Evolutionary conservation across 345 rosid species (phyloP).

Genomic region (Moricandia moricandioides): DNA sequence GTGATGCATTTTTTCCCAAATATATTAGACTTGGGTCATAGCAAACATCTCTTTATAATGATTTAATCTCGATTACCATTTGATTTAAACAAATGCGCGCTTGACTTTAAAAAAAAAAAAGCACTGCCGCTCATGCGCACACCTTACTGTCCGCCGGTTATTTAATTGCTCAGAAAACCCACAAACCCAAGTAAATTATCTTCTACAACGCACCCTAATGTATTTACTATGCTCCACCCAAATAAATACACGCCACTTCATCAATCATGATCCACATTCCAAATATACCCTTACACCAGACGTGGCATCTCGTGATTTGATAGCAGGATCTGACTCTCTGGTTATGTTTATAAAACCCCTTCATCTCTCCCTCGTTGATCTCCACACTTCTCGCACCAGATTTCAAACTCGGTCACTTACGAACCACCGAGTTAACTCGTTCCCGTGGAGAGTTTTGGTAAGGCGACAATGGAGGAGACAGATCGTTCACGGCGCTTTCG

Average conservation of each 20-base stretch:
- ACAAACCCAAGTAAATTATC: background rate
- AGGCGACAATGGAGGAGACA: constrained; percentile 37
- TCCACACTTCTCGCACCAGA: constrained; percentile 28
- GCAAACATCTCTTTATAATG: too few species aligned
- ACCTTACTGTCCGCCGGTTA: background rate
- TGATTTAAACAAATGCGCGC: too few species aligned
- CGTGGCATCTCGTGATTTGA: constrained; percentile 28
- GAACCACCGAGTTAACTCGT: constrained; percentile 29
- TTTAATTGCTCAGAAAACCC: constrained; percentile 27
- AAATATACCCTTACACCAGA: constrained; percentile 14
- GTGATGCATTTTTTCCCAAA: too few species aligned
- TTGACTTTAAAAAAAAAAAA: too few species aligned
- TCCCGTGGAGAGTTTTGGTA: background rate
- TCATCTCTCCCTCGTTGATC: constrained; percentile 12
- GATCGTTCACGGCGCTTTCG: constrained; percentile 77
- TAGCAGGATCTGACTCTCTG: constrained; percentile 16
- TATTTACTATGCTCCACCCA: background rate
- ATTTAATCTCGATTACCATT: too few species aligned
- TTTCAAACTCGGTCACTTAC: constrained; percentile 8
- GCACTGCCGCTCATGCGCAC: too few species aligned
- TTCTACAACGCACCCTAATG: background rate
- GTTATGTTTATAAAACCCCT: constrained; percentile 33
- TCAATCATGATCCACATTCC: background rate
- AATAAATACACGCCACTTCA: constrained; percentile 14
- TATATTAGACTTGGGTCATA: too few species aligned